Evolutionary conservation across 192 early-diverging fungal genomes (phyloP), one percentile per base, ranked within the genome.

Genomic region (Coemansia sp.): DNA sequence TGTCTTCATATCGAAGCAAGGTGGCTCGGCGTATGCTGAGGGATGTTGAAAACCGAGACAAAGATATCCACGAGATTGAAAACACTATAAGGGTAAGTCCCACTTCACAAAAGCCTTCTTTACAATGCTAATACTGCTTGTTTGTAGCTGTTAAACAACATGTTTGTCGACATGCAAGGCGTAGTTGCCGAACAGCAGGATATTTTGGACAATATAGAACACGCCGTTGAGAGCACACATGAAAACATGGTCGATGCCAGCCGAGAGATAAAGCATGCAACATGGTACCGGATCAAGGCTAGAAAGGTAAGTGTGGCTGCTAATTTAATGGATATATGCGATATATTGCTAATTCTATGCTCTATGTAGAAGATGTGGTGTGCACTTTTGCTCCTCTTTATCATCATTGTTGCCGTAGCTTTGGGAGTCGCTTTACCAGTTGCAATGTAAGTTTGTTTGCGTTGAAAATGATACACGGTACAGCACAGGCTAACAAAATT

Each of bases 341-440:
- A 48, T 18, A n/a, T 41, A 1, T n/a, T 15, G 23, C 9, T 41
- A 16, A 41, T 15, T 41, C 16, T 17, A 17, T 17, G 28, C 30
- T 6, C 15, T 49, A n/a, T 49, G 31, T 76, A 76, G 73, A 76
- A 76, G 43, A 76, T 50, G 40, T 76, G 73, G 73, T 66, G 66
- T 46, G 37, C 54, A 20, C 45, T 76, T 36, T 61, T 66, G 16
- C 41, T 76, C 3, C 9, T 76, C 2, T 37, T 66, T 30, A 37
- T 76, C 0, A 54, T 76, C 17, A 51, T 76, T 20, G 49, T 66
- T 10, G 73, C 66, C 0, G 64, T 76, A 8, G 73, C 73, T 5
- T 48, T 65, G 11, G 64, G 63, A 0, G 55, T 76, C 5, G 45
- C 73, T 2, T 21, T 76, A 7, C 73, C 73, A 3, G 21, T 76